Conservation (phyloP, 2,329 filamentous ascomycete genomes). For the Trichoderma cornu-damae region DNA sequence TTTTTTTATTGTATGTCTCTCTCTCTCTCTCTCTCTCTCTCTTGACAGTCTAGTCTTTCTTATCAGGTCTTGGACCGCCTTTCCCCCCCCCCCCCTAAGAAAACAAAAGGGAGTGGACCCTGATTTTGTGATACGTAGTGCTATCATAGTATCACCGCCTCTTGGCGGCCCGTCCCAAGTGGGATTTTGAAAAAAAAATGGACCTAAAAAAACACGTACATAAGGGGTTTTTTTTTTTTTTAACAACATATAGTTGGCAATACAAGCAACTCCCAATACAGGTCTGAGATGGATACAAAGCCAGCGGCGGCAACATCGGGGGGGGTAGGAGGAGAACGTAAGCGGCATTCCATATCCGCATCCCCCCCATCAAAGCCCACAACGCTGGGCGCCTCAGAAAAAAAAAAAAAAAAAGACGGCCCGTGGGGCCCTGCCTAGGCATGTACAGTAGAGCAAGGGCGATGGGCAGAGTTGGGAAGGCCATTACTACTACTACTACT, state of each 20-base stretch:
- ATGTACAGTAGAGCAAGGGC: too few species aligned
- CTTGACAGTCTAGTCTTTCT: too few species aligned
- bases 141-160: slow-evolving; percentile 11
- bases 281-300: too few species aligned
- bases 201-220: not conserved
- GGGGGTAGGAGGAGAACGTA: too few species aligned
- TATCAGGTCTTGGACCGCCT: too few species aligned
- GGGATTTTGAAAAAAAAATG: not conserved
- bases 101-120: slow-evolving; percentile 1
- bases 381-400: slow-evolving; percentile 12
- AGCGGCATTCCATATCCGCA: slow-evolving; percentile 12
- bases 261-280: too few species aligned
- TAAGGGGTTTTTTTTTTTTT: too few species aligned
- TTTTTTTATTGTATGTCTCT: not conserved
- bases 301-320: slow-evolving; percentile 11
- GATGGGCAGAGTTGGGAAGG: slow-evolving; percentile 4
- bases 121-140: slow-evolving; percentile 9
- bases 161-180: slow-evolving; percentile 7
- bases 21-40: too few species aligned
- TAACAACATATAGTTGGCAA: not conserved
- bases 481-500: not conserved
- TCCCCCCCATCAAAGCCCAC: slow-evolving; percentile 10
- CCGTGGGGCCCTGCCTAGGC: not conserved
- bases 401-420: too few species aligned
- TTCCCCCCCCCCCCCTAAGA: too few species aligned